Conservation (phyloP, 2,329 filamentous ascomycete genomes). For the Hymenoscyphus infarciens region DNA sequence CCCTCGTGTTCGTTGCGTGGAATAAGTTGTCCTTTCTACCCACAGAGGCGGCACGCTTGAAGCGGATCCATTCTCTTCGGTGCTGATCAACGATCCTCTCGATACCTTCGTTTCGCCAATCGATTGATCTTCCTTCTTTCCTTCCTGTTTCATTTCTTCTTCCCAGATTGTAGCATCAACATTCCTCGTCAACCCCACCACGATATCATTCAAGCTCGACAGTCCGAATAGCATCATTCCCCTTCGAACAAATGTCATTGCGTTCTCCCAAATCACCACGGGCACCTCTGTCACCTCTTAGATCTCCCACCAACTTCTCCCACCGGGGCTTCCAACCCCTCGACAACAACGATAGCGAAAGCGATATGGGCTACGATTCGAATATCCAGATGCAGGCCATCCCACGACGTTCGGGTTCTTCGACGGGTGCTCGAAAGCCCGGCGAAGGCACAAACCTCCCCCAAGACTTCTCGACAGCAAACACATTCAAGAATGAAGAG, state of each 20-base stretch:
- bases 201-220: not conserved
- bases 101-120: constrained; percentile 8
- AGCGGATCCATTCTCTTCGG: constrained; percentile 11
- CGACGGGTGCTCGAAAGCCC: constrained; percentile 50
- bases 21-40: not conserved
- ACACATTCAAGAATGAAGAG: constrained; percentile 16
- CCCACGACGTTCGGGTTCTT: constrained; percentile 44
- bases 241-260: constrained; percentile 25
- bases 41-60: constrained; percentile 18
- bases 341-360: constrained; percentile 10
- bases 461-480: constrained; percentile 1
- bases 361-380: constrained; percentile 25
- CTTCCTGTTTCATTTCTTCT: constrained; percentile 1
- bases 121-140: constrained; percentile 9
- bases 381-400: constrained; percentile 56
- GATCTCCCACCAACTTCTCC: constrained; percentile 24
- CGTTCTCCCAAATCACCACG: constrained; percentile 16
- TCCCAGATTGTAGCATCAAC: constrained; percentile 6
- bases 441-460: constrained; percentile 35
- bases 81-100: constrained; percentile 1
- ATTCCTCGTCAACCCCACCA: constrained; percentile 5
- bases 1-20: not conserved
- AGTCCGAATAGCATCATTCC: not conserved
- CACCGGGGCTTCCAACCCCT: constrained; percentile 31
- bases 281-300: constrained; percentile 21